Evolutionary conservation across 2,329 filamentous ascomycete genomes (phyloP), one percentile per base, ranked within the genome.

Genomic region (Cladorrhinum sp.): DNA sequence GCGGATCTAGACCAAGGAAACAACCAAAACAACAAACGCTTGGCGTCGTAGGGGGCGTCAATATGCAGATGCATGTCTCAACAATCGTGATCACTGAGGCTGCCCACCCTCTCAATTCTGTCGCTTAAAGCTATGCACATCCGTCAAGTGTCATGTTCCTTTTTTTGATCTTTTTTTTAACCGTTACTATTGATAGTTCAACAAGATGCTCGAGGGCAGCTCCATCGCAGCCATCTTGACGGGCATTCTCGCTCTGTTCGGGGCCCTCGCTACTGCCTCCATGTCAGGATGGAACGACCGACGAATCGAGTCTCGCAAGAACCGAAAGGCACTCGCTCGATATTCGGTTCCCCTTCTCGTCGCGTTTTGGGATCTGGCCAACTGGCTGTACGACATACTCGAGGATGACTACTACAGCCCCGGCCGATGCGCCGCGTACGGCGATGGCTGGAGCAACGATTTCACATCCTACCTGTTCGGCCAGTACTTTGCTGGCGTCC

Each of bases 401-500:
- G 56, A 58, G n/a, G 18, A 41, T 29, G 38, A 22, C 20, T 36
- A 48, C 50, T 58, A 53, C 56, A 53, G 49, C 27, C 50, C 56
- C n/a, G n/a, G 2, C 25, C 56, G 49, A 10, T 58, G 56, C 50
- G 8, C 13, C 3, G 56, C 50, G 20, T 58, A 53, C 49, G 56
- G 56, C 27, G 36, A 53, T 18, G 56, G 49, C 49, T 53, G 48
- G 56, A 48, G 24, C 56, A 52, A 25, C 49, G 18, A 58, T 2
- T 58, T 58, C 23, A 53, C 48, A 2, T 58, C 56, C 7, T 58
- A 53, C 50, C 50, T 58, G 27, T 53, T 58, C 22, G 56, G 56
- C 29, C 56, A 58, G 24, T 58, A 58, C 32, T 58, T 58, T 53
- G 25, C 56, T 20, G 56, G 56, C 56, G 56, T 53, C 49, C 56